Evolutionary conservation across 2,329 filamentous ascomycete species (phyloP).

Genomic region (Sphaerulina populicola): DNA sequence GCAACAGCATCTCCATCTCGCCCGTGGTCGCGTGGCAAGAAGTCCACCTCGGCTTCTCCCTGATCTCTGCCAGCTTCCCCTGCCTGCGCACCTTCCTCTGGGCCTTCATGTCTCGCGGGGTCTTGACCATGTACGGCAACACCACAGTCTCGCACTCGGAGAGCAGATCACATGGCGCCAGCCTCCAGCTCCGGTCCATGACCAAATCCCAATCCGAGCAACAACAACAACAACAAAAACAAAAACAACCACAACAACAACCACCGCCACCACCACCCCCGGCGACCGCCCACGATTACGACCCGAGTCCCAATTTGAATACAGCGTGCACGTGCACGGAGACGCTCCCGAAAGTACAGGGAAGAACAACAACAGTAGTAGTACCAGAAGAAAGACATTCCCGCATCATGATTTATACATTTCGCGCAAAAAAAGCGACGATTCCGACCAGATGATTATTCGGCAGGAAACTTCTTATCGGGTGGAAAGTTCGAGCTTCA

Average conservation of each 20-base stretch:
- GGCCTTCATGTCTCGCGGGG: conserved; percentile 21
- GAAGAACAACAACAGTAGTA: too few species aligned
- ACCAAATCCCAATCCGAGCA: conserved; percentile 5
- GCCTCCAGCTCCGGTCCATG: conserved; percentile 15
- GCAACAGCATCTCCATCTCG: conserved; percentile 19
- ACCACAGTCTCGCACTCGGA: conserved; percentile 13
- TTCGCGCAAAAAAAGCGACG: conserved; percentile 12
- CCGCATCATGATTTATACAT: neutral
- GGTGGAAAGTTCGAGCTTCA: conserved; percentile 10
- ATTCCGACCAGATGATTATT: conserved; percentile 19
- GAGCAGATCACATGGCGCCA: conserved; percentile 8
- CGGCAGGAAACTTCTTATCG: conserved; percentile 18
- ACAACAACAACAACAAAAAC: too few species aligned
- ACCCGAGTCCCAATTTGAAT: conserved; percentile 2
- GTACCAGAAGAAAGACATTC: conserved; percentile 1
- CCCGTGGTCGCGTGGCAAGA: conserved; percentile 21
- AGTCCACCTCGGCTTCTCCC: conserved; percentile 21
- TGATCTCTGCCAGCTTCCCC: conserved; percentile 25
- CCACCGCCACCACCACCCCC: conserved; percentile 1
- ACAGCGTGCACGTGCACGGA: conserved; percentile 4
- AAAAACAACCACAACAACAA: too few species aligned
- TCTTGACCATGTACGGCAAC: conserved; percentile 23
- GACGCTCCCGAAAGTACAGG: neutral
- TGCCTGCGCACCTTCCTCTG: conserved; percentile 23
- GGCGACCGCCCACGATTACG: neutral